phyloP scores from a whole-genome alignment of 768 basidiomycete species.

The Termitomyces sp. region DNA sequence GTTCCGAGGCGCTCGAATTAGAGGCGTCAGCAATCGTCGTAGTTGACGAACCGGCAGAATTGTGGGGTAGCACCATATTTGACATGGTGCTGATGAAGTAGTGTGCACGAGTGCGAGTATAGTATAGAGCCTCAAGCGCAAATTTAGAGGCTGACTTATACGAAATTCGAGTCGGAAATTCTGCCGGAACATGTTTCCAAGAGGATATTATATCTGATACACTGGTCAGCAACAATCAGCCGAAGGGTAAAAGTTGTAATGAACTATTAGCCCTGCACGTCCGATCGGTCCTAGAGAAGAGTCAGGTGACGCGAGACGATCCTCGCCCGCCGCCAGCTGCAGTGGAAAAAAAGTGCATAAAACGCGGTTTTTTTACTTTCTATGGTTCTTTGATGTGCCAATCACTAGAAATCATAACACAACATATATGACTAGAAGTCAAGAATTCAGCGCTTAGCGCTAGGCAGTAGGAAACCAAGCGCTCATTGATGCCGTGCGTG shows the following conservation, averaged over 20 bases:
- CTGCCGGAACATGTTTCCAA: background rate
- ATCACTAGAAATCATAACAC: background rate
- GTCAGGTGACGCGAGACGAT: background rate
- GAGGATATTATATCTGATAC: background rate
- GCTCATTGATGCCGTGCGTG: background rate
- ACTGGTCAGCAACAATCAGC: background rate
- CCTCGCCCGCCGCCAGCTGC: background rate
- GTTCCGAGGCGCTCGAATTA: background rate
- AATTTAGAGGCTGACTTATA: background rate
- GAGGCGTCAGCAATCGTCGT: conserved; percentile 6
- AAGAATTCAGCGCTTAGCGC: background rate
- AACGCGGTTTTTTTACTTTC: background rate
- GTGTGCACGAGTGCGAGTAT: background rate
- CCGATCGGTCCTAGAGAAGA: background rate
- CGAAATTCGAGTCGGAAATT: background rate
- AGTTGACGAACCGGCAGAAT: conserved; percentile 7
- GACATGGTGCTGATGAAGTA: background rate
- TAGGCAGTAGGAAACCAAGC: background rate
- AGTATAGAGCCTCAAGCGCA: background rate
- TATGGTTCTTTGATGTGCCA: background rate
- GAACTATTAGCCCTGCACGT: background rate
- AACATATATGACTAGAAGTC: background rate
- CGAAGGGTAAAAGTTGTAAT: background rate
- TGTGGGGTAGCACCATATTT: background rate
- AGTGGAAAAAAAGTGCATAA: no score